Base-by-base conservation (phyloP, 225 moss, liverwort and hornwort genomes). In the Bryoerythrophyllum caledonicum region DNA sequence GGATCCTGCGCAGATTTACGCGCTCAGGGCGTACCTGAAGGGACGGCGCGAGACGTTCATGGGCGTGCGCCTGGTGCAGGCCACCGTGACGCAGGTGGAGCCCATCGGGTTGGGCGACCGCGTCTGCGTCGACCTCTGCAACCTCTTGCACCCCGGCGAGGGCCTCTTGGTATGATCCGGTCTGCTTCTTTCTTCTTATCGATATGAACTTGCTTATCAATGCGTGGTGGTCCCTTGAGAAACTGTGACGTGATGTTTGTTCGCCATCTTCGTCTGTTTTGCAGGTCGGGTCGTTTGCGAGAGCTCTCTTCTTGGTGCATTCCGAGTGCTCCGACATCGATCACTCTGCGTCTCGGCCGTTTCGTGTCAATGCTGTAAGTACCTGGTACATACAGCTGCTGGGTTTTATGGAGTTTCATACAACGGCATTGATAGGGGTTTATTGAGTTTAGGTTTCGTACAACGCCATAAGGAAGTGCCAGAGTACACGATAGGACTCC, bases 61-160 rank as follows among this genome's bases (percentile, higher is more conserved):
- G 76, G 89, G 81, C 81, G 82, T 94, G 37, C 78, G 76, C 66
- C 52, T 97, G 74, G 85, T 86, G 63, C 86, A 87, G 59, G 94
- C 85, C 10, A 84, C 77, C 63, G 90, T 97, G 17, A 88, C 87
- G 20, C 84, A 82, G 74, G 96, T 97, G 67, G 84, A 91, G 62
- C 80, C 96, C 10, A 89, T 90, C 70, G 96, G 96, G 26, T 82
- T 97, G 67, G 96, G 96, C 19, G 96, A 97, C 75, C 90, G 96
- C 34, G 96, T 97, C 15, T 97, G 96, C 61, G 96, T 97, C 35
- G 96, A 97, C 60, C 92, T 97, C 23, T 97, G 94, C 77, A 94
- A 87, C 78, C 88, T 97, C 60, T 78, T 97, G 82, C 79, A 78
- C 62, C 94, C 96, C 1, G 96, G 96, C 63, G 96, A 97, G 77